Conservation (phyloP, 768 basidiomycete species). For the Boletus patriciae region DNA sequence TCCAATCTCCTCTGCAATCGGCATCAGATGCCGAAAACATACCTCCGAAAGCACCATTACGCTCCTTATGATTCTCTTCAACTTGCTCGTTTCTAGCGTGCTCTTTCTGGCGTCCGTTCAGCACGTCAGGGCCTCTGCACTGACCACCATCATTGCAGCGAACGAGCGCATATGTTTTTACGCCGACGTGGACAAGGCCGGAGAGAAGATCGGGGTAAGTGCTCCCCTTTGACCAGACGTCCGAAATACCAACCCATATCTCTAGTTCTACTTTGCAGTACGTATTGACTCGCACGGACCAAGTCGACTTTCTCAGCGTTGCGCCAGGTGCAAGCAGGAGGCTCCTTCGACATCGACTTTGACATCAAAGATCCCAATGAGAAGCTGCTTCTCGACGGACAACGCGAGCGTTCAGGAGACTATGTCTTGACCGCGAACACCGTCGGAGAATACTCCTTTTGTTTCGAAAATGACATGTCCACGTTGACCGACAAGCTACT, state of each 20-base stretch:
- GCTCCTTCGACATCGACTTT: conserved; percentile 95
- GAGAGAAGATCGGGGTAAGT: conserved; percentile 87
- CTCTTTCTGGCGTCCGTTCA: conserved; percentile 35
- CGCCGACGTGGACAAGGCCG: conserved; percentile 93
- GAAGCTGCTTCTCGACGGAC: conserved; percentile 83
- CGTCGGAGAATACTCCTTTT: conserved; percentile 90
- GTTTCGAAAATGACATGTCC: conserved; percentile 97
- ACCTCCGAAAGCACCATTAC: neutral
- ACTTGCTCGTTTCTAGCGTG: conserved; percentile 19
- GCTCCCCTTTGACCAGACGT: neutral
- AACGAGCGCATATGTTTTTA: conserved; percentile 92
- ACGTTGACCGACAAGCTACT: conserved; percentile 92
- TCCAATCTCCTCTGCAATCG: conserved; percentile 17
- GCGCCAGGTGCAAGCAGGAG: conserved; percentile 88
- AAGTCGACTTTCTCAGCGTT: neutral
- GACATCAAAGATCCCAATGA: conserved; percentile 90
- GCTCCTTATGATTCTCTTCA: conserved; percentile 22
- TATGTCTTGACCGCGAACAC: conserved; percentile 94
- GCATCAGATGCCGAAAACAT: conserved; percentile 24
- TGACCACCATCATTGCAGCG: conserved; percentile 76
- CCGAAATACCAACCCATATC: conserved; percentile 12
- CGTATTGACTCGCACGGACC: conserved; percentile 27
- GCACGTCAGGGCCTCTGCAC: conserved; percentile 54
- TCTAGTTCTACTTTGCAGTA: conserved; percentile 95
- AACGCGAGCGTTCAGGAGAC: conserved; percentile 92